Percentiles rank a stretch among this genome's conserved stretches.
phyloP scores from a whole-genome alignment of 768 basidiomycete genomes.

The Leccinum subgranulosum region DNA sequence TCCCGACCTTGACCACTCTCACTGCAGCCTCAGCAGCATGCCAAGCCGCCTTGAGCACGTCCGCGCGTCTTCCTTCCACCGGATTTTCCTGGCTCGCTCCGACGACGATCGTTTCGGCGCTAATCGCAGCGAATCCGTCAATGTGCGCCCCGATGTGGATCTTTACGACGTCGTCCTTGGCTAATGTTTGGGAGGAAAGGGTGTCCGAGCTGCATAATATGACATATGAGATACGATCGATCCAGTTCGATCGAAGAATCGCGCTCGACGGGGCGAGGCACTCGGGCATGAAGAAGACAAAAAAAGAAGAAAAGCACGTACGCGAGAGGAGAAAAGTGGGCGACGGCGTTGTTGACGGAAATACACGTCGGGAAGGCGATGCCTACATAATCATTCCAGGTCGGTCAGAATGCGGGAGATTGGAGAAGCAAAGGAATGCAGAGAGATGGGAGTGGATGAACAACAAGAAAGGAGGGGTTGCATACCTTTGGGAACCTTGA shows the following conservation, averaged over 20 bases:
- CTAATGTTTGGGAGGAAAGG: conserved; percentile 62
- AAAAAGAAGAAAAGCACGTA: conserved; percentile 40
- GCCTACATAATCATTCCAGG: conserved; percentile 41
- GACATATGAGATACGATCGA: conserved; percentile 19
- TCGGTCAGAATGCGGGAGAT: conserved; percentile 5
- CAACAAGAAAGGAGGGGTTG: background rate
- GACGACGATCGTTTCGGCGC: conserved; percentile 90
- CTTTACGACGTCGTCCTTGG: conserved; percentile 91
- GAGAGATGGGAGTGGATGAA: background rate
- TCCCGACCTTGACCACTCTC: conserved; percentile 87
- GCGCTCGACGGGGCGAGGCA: background rate
- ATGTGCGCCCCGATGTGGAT: conserved; percentile 96
- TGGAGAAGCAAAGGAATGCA: background rate
- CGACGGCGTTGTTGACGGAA: conserved; percentile 93
- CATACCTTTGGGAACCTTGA: conserved; percentile 84
- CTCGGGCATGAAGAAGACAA: background rate
- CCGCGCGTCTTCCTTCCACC: conserved; percentile 82
- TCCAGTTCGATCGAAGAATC: conserved; percentile 18
- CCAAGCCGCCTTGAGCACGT: conserved; percentile 93
- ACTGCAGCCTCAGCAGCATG: conserved; percentile 89
- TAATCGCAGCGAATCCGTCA: conserved; percentile 93
- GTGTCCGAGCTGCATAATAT: conserved; percentile 60
- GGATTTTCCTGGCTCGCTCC: conserved; percentile 72
- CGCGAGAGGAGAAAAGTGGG: conserved; percentile 95
- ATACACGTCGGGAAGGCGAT: conserved; percentile 93